Evolutionary conservation across 2,329 filamentous ascomycete genomes (phyloP).

Genomic region (Leptographium radiaticola): DNA sequence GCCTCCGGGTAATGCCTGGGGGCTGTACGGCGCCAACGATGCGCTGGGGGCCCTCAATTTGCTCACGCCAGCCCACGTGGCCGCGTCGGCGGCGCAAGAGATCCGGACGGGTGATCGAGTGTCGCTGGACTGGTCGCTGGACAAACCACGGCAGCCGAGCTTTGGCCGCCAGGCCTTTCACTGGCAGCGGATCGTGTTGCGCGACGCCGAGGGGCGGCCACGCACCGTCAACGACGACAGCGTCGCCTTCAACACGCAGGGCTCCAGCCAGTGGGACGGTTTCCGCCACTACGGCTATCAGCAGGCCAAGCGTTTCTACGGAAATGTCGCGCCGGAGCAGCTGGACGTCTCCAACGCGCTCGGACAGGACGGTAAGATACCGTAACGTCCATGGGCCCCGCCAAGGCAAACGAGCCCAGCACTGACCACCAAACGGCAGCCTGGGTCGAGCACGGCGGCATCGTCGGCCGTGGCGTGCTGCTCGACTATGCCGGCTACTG

Average conservation of each 20-base stretch:
- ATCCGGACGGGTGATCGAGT: constrained; percentile 43
- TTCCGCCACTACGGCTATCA: constrained; percentile 25
- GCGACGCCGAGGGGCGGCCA: constrained; percentile 5
- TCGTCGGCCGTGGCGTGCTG: constrained; percentile 33
- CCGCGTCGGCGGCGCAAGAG: constrained; percentile 24
- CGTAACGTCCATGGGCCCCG: too few relatives aligned
- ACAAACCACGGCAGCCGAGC: constrained; percentile 28
- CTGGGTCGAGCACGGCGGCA: constrained; percentile 19
- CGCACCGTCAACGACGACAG: constrained; percentile 34
- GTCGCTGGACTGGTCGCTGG: constrained; percentile 47
- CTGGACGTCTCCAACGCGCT: constrained; percentile 4
- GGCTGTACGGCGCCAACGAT: constrained; percentile 31
- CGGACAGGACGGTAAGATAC: constrained; percentile 7
- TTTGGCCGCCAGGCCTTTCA: constrained; percentile 33
- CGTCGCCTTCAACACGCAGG: constrained; percentile 33
- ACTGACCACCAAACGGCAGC: not conserved
- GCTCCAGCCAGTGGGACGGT: constrained; percentile 35
- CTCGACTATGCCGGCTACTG: constrained; percentile 23
- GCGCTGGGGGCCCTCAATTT: constrained; percentile 21
- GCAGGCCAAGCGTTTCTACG: constrained; percentile 8
- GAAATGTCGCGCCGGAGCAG: constrained; percentile 2
- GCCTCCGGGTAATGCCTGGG: constrained; percentile 26
- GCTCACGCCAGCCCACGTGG: constrained; percentile 11
- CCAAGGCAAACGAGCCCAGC: not conserved
- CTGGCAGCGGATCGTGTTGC: constrained; percentile 11